These are phyloP conservation scores for Pisolithus microcarpus DNA, from an alignment of 768 basidiomycete genomes.

Conservation along the genomic window DNA sequence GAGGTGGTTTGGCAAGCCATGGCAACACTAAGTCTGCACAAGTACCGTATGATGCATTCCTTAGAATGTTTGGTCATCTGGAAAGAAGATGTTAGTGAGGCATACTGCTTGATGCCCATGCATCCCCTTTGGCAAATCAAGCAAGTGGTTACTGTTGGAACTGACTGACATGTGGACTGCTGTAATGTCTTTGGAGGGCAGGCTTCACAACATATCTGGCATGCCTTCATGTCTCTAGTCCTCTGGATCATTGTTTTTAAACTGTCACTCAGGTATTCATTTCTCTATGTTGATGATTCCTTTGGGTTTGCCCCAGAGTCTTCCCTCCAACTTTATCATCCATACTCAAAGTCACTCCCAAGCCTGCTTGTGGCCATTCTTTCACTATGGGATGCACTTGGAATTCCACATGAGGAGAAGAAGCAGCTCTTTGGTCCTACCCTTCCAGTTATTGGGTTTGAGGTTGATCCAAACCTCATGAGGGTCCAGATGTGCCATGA, in stretches of 20 bases:
- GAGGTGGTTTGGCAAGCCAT: too few relatives aligned
- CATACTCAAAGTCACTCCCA: background rate
- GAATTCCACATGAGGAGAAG: conserved; percentile 21
- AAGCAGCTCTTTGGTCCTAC: conserved; percentile 25
- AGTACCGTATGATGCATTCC: background rate
- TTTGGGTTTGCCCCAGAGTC: conserved; percentile 2
- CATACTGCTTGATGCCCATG: conserved; percentile 31
- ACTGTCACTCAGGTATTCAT: conserved; percentile 1
- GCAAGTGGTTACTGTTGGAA: conserved; percentile 30
- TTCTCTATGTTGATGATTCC: conserved; percentile 25
- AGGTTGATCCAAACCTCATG: conserved; percentile 23
- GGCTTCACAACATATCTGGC: conserved; percentile 19
- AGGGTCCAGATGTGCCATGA: conserved; percentile 15
- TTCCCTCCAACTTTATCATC: background rate
- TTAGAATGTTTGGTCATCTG: conserved; percentile 2
- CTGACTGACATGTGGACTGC: conserved; percentile 22
- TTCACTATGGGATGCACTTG: conserved; percentile 23
- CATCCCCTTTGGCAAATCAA: conserved; percentile 36
- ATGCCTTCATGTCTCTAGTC: conserved; percentile 26
- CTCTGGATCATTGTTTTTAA: conserved; percentile 22
- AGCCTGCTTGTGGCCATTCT: conserved; percentile 14
- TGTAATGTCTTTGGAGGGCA: conserved; percentile 20
- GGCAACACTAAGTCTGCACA: too few relatives aligned
- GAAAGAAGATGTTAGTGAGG: conserved; percentile 34
- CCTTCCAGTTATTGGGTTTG: conserved; percentile 33